Evolutionary conservation across 306 rosid genomes (phyloP), one percentile per base, ranked within the genome.

Genomic region (Cyclanthera cordifolia): DNA sequence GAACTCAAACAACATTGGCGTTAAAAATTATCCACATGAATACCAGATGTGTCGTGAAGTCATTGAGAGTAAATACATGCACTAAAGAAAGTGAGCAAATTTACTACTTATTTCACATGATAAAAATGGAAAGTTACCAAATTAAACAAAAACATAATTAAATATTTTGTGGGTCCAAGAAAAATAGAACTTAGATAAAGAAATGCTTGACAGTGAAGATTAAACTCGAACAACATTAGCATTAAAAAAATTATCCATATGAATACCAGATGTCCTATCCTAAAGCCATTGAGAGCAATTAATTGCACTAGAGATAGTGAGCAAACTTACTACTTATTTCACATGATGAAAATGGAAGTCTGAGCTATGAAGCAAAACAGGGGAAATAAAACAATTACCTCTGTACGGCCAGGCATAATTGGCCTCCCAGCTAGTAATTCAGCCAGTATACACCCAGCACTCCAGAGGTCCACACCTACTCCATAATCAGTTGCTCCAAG

Each of bases 331-430:
- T 15, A 41, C 53, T 43, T 11, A 41, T 11, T 53, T 53, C 8
- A 48, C 41, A 51, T 6, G 60, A 48, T 59, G 39, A 16, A 73
- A 48, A 67, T 46, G 56, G 13, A 41, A 66, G 30, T 21, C 8
- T 16, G 3, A 67, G 16, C 27, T 37, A 39, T 39, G 69, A 24
- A 67, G 32, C 41, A 72, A 71, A 48, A 67, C 24, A 74, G 67
- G 2, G 15, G 16, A 54, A 68, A 70, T 37, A 67, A 72, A 47
- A 19, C 64, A 73, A 67, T 78, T 72, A 87, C 93, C 93, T 87
- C 93, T 27, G 85, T 87, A 73, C 93, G 93, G 54, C 93, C 93
- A 17, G 93, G 93, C 89, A 87, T 82, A 60, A 87, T 84, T 71
- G 93, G 93, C 72, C 82, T 84, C 77, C 89, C 87, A 28, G 87